Evolutionary conservation across 1,284 basidiomycete genomes (phyloP).

Genomic region (Fomitopsis betulina): DNA sequence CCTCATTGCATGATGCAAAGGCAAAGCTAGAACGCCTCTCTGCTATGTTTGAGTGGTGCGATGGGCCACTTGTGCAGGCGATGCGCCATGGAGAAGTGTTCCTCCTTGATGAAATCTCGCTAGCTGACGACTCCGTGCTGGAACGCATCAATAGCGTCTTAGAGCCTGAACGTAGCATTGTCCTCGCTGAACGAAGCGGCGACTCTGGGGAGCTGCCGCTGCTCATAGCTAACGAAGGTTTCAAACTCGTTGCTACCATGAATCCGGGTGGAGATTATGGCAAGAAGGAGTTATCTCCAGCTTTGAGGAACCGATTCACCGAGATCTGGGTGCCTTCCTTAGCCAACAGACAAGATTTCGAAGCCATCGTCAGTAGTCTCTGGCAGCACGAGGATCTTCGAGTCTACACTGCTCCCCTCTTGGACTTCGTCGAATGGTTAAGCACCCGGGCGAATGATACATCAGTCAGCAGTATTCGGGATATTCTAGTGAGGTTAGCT

Average conservation of each 20-base stretch:
- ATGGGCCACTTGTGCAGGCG: constrained; percentile 91
- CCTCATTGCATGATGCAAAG: constrained; percentile 37
- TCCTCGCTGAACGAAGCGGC: constrained; percentile 92
- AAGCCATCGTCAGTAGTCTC: constrained; percentile 73
- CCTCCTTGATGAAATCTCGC: constrained; percentile 94
- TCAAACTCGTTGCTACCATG: constrained; percentile 97
- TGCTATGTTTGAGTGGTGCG: constrained; percentile 95
- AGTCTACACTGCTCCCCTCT: constrained; percentile 58
- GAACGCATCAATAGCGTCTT: constrained; percentile 97
- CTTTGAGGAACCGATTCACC: constrained; percentile 96
- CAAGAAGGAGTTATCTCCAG: constrained; percentile 98
- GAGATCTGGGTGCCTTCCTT: constrained; percentile 98
- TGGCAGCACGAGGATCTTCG: constrained; percentile 65
- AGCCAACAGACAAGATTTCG: constrained; percentile 71
- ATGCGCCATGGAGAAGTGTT: constrained; percentile 88
- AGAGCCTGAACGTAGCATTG: constrained; percentile 85
- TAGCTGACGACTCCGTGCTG: constrained; percentile 97
- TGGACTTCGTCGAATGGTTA: constrained; percentile 87
- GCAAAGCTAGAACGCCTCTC: constrained; percentile 43
- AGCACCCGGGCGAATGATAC: constrained; percentile 59
- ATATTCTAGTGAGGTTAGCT: constrained; percentile 70
- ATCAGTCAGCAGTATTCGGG: constrained; percentile 77
- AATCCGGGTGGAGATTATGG: constrained; percentile 99
- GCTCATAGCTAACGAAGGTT: constrained; percentile 61
- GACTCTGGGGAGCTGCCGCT: constrained; percentile 65